Percentiles rank a stretch among this genome's conserved stretches.
These are phyloP conservation scores for Scheffersomyces stambukii DNA, from an alignment of 1,139 yeast genomes.

Conservation along the genomic window DNA sequence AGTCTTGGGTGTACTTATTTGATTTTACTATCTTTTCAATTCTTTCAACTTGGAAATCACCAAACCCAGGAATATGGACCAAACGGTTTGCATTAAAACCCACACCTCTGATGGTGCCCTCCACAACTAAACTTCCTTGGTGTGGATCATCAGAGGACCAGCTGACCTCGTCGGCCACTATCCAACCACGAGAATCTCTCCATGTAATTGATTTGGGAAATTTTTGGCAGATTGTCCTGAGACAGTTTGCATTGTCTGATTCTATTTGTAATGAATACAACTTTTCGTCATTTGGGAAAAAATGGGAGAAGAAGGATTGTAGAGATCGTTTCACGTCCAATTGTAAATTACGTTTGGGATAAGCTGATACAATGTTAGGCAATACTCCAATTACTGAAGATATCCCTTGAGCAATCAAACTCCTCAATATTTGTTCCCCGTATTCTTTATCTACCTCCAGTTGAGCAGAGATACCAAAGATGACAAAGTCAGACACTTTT, in stretches of 20 bases:
- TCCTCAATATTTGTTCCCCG: slow-evolving; percentile 87
- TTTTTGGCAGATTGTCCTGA: slow-evolving; percentile 77
- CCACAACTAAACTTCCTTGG: slow-evolving; percentile 43
- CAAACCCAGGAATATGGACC: slow-evolving; percentile 83
- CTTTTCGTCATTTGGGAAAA: slow-evolving; percentile 77
- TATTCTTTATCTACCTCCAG: slow-evolving; percentile 73
- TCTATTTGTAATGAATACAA: slow-evolving; percentile 65
- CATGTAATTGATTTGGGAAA: slow-evolving; percentile 82
- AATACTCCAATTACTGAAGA: slow-evolving; percentile 79
- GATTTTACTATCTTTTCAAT: slow-evolving; percentile 47
- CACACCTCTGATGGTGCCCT: slow-evolving; percentile 83
- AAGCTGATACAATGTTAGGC: slow-evolving; percentile 63
- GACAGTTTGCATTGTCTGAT: slow-evolving; percentile 67
- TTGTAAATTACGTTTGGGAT: slow-evolving; percentile 75
- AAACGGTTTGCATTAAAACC: slow-evolving; percentile 76
- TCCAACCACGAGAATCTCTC: slow-evolving; percentile 89
- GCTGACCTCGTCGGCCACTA: slow-evolving; percentile 63
- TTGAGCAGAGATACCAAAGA: slow-evolving; percentile 81
- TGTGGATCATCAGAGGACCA: slow-evolving; percentile 17
- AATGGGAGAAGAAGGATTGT: slow-evolving; percentile 78
- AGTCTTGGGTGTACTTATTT: slow-evolving; percentile 15
- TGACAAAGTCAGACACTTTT: slow-evolving; percentile 81
- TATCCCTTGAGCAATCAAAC: slow-evolving; percentile 89
- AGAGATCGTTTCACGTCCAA: slow-evolving; percentile 75
- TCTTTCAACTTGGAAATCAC: slow-evolving; percentile 76